phyloP scores from a whole-genome alignment of 2,329 filamentous ascomycete species.

The Xylaria sp. region DNA sequence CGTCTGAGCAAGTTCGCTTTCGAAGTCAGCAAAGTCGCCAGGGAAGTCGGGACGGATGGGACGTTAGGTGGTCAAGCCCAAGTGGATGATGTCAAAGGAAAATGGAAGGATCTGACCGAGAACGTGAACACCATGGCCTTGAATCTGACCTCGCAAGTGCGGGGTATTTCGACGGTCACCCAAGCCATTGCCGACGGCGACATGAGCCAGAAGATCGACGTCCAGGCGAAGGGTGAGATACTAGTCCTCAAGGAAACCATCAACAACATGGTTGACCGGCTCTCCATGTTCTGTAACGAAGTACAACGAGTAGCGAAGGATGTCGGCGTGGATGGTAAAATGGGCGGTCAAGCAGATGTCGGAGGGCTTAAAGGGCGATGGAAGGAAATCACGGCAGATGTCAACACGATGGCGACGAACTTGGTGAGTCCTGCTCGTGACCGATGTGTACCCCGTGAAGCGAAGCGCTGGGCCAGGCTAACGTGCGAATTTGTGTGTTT shows the following conservation, averaged over 20 bases:
- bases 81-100: conserved; percentile 93
- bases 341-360: conserved; percentile 96
- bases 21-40: conserved; percentile 92
- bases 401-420: conserved; percentile 86
- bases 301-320: conserved; percentile 95
- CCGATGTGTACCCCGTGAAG: not conserved
- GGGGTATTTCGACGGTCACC: conserved; percentile 90
- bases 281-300: conserved; percentile 95
- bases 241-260: conserved; percentile 93
- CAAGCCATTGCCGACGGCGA: conserved; percentile 95
- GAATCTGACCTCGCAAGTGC: conserved; percentile 73
- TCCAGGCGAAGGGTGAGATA: conserved; percentile 93
- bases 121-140: conserved; percentile 80
- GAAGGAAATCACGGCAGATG: conserved; percentile 97
- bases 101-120: conserved; percentile 96
- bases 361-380: conserved; percentile 90
- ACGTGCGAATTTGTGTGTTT: too few relatives aligned
- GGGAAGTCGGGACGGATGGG: conserved; percentile 95
- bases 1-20: conserved; percentile 94
- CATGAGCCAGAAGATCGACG: conserved; percentile 94
- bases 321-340: conserved; percentile 96
- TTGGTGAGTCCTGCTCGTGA: conserved; percentile 46
- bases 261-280: conserved; percentile 96
- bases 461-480: not conserved
- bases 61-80: conserved; percentile 91